These are phyloP conservation scores for Leishmania braziliensis DNA, from an alignment of 208 protist species.

Conservation along the genomic window DNA sequence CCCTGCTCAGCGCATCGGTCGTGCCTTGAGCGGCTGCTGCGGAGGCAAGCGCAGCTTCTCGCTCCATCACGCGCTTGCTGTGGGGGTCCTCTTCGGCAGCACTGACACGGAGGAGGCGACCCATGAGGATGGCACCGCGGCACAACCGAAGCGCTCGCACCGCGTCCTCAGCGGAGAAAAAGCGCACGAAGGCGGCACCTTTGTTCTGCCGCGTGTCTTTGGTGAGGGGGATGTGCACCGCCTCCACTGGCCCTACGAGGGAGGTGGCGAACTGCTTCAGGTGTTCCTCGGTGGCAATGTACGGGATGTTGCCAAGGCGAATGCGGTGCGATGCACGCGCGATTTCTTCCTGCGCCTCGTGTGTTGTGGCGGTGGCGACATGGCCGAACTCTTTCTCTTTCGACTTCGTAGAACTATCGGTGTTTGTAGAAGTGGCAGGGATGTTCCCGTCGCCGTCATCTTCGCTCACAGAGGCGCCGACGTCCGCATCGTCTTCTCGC, in stretches of 20 bases:
- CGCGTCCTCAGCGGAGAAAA: slow-evolving; percentile 84
- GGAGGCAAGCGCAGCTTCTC: slow-evolving; percentile 38
- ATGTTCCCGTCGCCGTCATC: neutral
- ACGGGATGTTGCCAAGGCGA: slow-evolving; percentile 96
- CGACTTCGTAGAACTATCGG: neutral
- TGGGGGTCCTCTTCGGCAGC: slow-evolving; percentile 83
- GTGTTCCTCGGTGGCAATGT: slow-evolving; percentile 94
- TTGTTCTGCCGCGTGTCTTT: slow-evolving; percentile 91
- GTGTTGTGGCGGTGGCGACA: neutral
- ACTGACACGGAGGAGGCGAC: slow-evolving; percentile 68
- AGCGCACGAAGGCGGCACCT: slow-evolving; percentile 94
- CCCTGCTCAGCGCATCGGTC: neutral
- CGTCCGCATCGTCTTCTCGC: slow-evolving; percentile 2
- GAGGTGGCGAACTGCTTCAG: slow-evolving; percentile 85
- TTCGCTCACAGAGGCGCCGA: neutral
- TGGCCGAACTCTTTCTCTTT: slow-evolving; percentile 9
- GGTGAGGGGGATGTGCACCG: slow-evolving; percentile 95
- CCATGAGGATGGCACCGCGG: slow-evolving; percentile 91
- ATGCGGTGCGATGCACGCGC: slow-evolving; percentile 88
- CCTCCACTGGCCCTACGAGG: slow-evolving; percentile 90
- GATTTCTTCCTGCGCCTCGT: slow-evolving; percentile 39
- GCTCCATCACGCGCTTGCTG: slow-evolving; percentile 47
- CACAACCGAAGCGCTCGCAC: slow-evolving; percentile 71
- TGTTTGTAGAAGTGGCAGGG: neutral
- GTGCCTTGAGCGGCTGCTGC: slow-evolving; percentile 20